Evolutionary conservation across 192 early-diverging fungal genomes (phyloP).

Genomic region (Lunasporangiospora selenospora): DNA sequence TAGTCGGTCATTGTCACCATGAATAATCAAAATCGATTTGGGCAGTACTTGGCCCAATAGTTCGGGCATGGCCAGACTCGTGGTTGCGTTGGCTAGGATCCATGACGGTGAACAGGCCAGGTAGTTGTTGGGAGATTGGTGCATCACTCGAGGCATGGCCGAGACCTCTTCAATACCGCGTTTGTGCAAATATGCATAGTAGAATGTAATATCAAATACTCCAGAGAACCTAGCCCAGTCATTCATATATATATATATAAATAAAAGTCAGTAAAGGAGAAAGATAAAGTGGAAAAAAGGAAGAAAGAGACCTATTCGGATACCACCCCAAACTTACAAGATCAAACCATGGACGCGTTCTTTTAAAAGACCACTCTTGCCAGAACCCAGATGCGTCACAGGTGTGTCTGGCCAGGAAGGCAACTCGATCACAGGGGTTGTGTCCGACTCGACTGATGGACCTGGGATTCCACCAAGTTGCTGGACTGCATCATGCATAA

Average conservation of each 20-base stretch:
- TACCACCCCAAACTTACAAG: constrained; percentile 1
- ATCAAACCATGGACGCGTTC: constrained; percentile 42
- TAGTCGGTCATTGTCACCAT: constrained; percentile 39
- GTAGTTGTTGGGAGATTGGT: constrained; percentile 45
- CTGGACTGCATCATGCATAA: constrained; percentile 49
- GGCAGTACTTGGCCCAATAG: constrained; percentile 39
- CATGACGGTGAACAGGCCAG: constrained; percentile 44
- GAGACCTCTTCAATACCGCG: constrained; percentile 50
- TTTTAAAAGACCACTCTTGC: constrained; percentile 7
- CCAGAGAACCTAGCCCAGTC: constrained; percentile 43
- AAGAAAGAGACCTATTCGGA: background rate
- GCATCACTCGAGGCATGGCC: constrained; percentile 47
- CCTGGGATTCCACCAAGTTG: constrained; percentile 28
- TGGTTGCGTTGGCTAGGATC: constrained; percentile 25
- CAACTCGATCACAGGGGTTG: constrained; percentile 21
- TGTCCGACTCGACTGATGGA: constrained; percentile 16
- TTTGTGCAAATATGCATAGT: constrained; percentile 54
- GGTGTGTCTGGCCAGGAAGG: constrained; percentile 41
- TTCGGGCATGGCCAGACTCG: constrained; percentile 22
- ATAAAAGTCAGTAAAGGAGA: background rate
- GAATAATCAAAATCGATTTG: constrained; percentile 41
- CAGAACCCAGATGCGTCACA: constrained; percentile 50
- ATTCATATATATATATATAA: background rate
- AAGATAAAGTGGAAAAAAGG: background rate
- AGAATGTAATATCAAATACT: constrained; percentile 52